Base-by-base conservation (phyloP, 1,139 yeast genomes). In the Taphrina pruni region DNA sequence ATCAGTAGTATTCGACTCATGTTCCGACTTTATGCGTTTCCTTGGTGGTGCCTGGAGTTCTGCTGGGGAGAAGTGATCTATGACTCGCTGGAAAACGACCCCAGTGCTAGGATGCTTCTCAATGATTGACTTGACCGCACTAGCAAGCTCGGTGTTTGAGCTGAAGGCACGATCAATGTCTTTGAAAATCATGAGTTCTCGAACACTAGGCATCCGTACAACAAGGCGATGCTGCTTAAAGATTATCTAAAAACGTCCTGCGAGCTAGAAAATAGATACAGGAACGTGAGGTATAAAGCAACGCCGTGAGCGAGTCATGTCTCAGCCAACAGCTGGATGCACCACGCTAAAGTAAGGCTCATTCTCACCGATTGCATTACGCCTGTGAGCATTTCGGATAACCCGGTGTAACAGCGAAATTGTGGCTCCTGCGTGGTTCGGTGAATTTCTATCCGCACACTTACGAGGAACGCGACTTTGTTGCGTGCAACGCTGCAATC, bases 31-130 rank as follows among this genome's bases (percentile, higher is more conserved):
- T 3, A 41, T 26, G 17, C 60, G 60, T 41, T 56, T 56, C 6
- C 20, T 38, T 35, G 50, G 35, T 5, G 11, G 2, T 41, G n/a
- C 20, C 11, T 11, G 20, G 14, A 32, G 17, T n/a, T n/a, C 20
- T 12, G 11, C 43, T 1, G 26, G 1, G 17, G 57, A 12, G 20
- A 54, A 54, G 57, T 35, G 43, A 11, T 54, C 43, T 20, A 54
- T 54, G 11, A 54, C 43, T 17, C 57, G 41, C 41, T 54, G 57
- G 17, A 54, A 54, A 12, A 36, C 26, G 17, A 38, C 6, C 11
- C 57, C 57, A 17, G 57, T 54, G 12, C 43, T 38, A 35, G 57
- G 57, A 17, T 54, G 57, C 21, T 35, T 17, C 57, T 35, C 57
- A 21, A 54, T 54, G 26, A 38, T 54, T n/a, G 57, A 32, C 35